phyloP scores from a whole-genome alignment of 2,329 filamentous ascomycete genomes.

The Aspergillus fructus region DNA sequence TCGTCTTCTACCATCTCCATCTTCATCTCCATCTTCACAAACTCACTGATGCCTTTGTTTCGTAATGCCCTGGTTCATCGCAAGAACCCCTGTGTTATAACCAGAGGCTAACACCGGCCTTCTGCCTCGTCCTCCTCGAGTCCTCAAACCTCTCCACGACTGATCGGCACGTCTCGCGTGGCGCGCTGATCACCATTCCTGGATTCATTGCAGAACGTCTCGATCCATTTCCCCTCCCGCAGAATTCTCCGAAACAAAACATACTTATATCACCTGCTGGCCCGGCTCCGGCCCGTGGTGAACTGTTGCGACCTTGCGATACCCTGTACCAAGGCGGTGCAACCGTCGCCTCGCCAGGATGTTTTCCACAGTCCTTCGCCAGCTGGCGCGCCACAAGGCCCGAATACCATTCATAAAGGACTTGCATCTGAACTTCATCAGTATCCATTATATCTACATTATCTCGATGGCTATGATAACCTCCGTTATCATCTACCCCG shows the following conservation, averaged over 20 bases:
- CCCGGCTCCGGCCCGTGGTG: not conserved
- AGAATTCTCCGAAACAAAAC: conserved; percentile 2
- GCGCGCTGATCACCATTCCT: conserved; percentile 12
- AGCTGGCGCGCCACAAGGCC: conserved; percentile 26
- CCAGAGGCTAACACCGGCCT: conserved; percentile 6
- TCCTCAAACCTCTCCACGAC: not conserved
- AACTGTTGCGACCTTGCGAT: not conserved
- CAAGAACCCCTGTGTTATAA: not conserved
- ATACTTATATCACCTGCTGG: conserved; percentile 5
- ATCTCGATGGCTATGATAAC: conserved; percentile 69
- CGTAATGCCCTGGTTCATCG: not conserved
- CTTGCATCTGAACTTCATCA: conserved; percentile 46
- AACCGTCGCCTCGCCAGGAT: conserved; percentile 22
- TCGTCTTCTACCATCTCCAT: not conserved
- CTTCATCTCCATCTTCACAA: not conserved
- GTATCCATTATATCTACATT: conserved; percentile 69
- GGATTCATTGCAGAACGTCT: conserved; percentile 1
- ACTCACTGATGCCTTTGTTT: conserved; percentile 1
- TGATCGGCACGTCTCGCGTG: conserved; percentile 9
- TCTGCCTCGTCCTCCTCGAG: not conserved
- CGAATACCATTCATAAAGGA: conserved; percentile 38
- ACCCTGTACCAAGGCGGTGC: conserved; percentile 9
- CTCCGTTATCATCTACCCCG: conserved; percentile 73
- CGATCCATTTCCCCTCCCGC: not conserved
- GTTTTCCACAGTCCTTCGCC: conserved; percentile 28